Conservation (phyloP, 768 basidiomycete species). For the Naematelia encephala region DNA sequence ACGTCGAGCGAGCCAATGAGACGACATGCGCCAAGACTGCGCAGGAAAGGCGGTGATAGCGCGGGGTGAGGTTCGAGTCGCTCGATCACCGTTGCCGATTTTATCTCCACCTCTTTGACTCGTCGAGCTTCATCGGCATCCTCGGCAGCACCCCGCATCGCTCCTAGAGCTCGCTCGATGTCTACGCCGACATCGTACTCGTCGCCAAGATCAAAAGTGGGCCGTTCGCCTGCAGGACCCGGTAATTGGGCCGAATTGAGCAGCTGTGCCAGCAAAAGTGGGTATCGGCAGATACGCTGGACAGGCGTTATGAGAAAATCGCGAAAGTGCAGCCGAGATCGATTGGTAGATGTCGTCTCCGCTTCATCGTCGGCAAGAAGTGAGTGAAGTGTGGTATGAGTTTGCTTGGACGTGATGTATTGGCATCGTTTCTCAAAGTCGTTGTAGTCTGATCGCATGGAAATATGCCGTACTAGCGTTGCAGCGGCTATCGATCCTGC, state of each 20-base stretch:
- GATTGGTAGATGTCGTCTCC: conserved; percentile 13
- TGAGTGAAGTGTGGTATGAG: conserved; percentile 44
- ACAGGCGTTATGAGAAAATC: conserved; percentile 98
- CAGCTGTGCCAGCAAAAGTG: conserved; percentile 78
- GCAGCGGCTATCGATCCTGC: conserved; percentile 79
- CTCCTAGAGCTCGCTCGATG: conserved; percentile 54
- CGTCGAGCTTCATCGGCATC: conserved; percentile 78
- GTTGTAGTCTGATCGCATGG: conserved; percentile 74
- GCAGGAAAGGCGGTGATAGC: conserved; percentile 49
- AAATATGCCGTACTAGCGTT: conserved; percentile 66
- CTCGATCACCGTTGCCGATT: conserved; percentile 66
- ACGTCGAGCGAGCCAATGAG: conserved; percentile 86
- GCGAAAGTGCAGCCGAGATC: conserved; percentile 53
- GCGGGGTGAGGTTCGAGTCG: conserved; percentile 57
- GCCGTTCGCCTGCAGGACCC: conserved; percentile 13
- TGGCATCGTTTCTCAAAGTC: conserved; percentile 77
- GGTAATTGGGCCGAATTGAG: conserved; percentile 31
- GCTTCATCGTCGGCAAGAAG: conserved; percentile 29
- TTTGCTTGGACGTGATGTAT: conserved; percentile 51
- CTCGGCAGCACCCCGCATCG: conserved; percentile 71
- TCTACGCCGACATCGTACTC: conserved; percentile 40
- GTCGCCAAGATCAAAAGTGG: conserved; percentile 7
- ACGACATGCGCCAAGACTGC: conserved; percentile 71
- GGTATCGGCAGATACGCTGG: conserved; percentile 93
- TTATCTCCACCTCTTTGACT: conserved; percentile 62